Percentiles rank a stretch among this genome's conserved stretches.
phyloP scores from a whole-genome alignment of 495 filamentous ascomycete species.

The Podospora pseudocomata region DNA sequence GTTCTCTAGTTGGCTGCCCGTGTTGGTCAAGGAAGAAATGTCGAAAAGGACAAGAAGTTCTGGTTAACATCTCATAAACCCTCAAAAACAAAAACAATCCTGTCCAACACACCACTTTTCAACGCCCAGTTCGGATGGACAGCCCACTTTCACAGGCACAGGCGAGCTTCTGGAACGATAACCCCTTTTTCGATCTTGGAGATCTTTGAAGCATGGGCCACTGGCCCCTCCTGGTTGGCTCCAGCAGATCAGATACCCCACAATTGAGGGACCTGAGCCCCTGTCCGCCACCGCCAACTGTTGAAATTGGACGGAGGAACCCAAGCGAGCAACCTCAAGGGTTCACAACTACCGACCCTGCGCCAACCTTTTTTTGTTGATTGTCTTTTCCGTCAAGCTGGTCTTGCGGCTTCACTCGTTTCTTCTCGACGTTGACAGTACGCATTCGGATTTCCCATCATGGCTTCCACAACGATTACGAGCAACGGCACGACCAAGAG shows the following conservation, averaged over 20 bases:
- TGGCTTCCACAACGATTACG: constrained; percentile 23
- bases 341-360: constrained; percentile 4
- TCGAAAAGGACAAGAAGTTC: no score
- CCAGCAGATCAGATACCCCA: neutral
- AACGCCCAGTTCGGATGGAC: constrained; percentile 1
- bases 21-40: no score
- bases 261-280: neutral
- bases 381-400: constrained; percentile 4
- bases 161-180: constrained; percentile 20
- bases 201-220: constrained; percentile 6
- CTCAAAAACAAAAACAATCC: no score
- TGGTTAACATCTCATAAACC: no score
- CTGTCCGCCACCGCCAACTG: neutral
- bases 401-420: constrained; percentile 1
- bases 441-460: neutral
- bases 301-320: constrained; percentile 1
- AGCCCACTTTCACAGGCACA: constrained; percentile 13
- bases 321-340: neutral
- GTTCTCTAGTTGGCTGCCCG: no score
- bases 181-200: constrained; percentile 9
- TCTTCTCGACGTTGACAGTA: neutral
- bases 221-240: neutral
- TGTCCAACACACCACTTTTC: neutral
- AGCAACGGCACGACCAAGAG: constrained; percentile 18
- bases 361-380: neutral